These are phyloP conservation scores for Linum trigynum DNA, from an alignment of 345 rosid species.

Conservation along the genomic window DNA sequence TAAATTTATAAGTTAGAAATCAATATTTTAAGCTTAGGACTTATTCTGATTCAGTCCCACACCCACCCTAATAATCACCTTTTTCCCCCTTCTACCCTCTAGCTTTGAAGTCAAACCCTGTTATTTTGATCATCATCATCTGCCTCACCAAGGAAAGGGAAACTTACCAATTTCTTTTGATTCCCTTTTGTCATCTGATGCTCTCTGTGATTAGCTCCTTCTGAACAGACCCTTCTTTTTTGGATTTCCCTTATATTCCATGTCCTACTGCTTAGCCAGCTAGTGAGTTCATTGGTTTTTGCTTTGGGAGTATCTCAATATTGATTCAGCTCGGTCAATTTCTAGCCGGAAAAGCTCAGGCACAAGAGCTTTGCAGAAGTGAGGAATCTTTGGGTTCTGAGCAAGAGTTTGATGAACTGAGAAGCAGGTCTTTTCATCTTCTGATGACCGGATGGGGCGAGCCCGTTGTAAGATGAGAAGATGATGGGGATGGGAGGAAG, in stretches of 20 bases:
- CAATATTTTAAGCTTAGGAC: conserved; percentile 12
- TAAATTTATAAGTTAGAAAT: not conserved
- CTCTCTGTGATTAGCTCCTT: not conserved
- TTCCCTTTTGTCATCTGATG: conserved; percentile 2
- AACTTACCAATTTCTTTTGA: not conserved
- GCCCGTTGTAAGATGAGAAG: conserved; percentile 29
- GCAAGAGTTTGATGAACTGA: not conserved
- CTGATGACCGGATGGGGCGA: conserved; percentile 26
- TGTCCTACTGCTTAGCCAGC: not conserved
- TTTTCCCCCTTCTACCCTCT: conserved; percentile 16
- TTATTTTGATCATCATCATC: conserved; percentile 10
- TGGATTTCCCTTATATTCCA: too few relatives aligned
- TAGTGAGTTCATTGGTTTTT: not conserved
- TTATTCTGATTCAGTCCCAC: conserved; percentile 25
- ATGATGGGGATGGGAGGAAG: conserved; percentile 46
- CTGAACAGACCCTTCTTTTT: not conserved
- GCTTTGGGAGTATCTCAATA: not conserved
- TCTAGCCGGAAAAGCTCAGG: too few relatives aligned
- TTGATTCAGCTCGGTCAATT: too few relatives aligned
- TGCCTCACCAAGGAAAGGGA: conserved; percentile 11
- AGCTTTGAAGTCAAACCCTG: conserved; percentile 43
- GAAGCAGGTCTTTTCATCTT: conserved; percentile 9
- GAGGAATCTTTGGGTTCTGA: not conserved
- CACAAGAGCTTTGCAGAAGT: too few relatives aligned
- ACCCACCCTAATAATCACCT: conserved; percentile 3